These are phyloP conservation scores for Myxozyma monticola DNA, from an alignment of 805 yeast species.

Conservation along the genomic window DNA sequence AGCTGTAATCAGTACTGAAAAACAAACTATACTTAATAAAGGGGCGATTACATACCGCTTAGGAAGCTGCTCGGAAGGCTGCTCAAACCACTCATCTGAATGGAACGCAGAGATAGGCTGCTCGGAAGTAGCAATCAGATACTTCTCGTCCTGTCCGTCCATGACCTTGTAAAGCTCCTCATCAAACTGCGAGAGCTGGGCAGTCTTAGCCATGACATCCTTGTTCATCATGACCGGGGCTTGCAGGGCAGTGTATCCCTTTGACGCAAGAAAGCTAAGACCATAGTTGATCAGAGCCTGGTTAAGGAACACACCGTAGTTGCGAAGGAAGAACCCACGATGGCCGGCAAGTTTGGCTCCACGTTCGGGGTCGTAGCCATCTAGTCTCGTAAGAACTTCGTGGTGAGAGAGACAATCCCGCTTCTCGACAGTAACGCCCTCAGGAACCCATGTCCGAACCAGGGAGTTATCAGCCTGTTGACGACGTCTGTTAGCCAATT, in stretches of 20 bases:
- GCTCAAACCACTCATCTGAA: constrained; percentile 97
- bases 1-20: background rate
- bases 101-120: constrained; percentile 99
- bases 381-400: constrained; percentile 88
- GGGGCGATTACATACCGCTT: constrained; percentile 52
- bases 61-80: constrained; percentile 95
- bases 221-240: constrained; percentile 99
- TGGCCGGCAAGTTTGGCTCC: constrained; percentile 97
- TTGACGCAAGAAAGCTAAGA: constrained; percentile 72
- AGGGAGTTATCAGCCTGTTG: constrained; percentile 71
- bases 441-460: constrained; percentile 85
- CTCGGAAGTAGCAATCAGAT: constrained; percentile 96
- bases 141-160: constrained; percentile 97
- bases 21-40: no score
- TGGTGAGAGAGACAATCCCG: constrained; percentile 90
- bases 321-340: constrained; percentile 95
- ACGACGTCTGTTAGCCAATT: no score
- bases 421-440: constrained; percentile 67
- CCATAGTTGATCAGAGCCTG: constrained; percentile 98
- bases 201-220: constrained; percentile 99
- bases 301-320: constrained; percentile 94
- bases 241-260: constrained; percentile 86
- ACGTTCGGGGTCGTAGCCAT: constrained; percentile 98
- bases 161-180: constrained; percentile 96
- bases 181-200: constrained; percentile 95